Base-by-base conservation (phyloP, 2,329 filamentous ascomycete genomes). In the Pseudogymnoascus sp. region DNA sequence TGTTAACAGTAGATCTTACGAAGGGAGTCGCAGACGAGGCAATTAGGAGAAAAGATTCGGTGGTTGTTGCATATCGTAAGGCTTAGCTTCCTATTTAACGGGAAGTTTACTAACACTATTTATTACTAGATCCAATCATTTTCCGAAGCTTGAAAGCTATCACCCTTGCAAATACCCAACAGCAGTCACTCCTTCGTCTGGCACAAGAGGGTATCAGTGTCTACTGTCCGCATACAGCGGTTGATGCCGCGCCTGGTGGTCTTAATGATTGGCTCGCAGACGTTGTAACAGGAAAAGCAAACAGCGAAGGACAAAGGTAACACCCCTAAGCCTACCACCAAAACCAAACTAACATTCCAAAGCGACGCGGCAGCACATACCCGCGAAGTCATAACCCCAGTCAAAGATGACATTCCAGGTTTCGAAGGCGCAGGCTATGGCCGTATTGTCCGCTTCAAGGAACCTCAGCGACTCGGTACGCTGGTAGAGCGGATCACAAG, bases 251-350 rank as follows among this genome's bases (percentile, higher is more conserved):
- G 0, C 84, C 86, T 0, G 85, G 87, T 15, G 94, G 94, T 3
- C 84, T 99, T 68, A 95, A 92, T 71, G 91, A 96, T 74, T 99
- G 93, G 93, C 86, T 99, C 8, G 91, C 91, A 64, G 89, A 95
- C 71, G 87, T 95, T 58, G 84, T 97, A 17, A 86, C 87, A 2
- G 86, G 85, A 33, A 80, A 77, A 39, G 5, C 13, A 58, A 31
- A 38, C 33, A 25, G 38, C 29, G 58, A 17, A 59, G 58, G 35
- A 15, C 48, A 8, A 55, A 55, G 48, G 48, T 55, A 55, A 13
- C 29, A 55, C 21, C 35, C 29, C 29, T 21, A 13, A 21, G 9
- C 15, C 27, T 33, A 21, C 63, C 63, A 48, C 66, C 64, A 65
- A 68, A n/a, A 73, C 72, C 35, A 68, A 71, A 55, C 29, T 61